These are phyloP conservation scores for Venturia effusa DNA, from an alignment of 2,329 filamentous ascomycete species.

Conservation along the genomic window DNA sequence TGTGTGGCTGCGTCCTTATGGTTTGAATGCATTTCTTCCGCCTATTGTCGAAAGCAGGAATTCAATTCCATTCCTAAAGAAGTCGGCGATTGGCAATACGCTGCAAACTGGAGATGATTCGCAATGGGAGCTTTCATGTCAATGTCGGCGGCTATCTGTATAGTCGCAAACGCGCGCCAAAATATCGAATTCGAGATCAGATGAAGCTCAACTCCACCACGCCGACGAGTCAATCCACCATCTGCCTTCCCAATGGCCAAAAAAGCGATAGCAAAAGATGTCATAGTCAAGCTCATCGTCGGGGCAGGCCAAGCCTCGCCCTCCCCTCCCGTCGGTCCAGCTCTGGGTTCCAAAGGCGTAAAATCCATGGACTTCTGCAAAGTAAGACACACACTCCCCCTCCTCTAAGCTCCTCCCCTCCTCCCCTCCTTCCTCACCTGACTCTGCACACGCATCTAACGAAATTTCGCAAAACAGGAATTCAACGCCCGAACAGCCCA, in stretches of 20 bases:
- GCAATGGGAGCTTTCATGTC: neutral
- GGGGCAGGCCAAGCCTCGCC: slow-evolving; percentile 91
- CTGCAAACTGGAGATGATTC: too few relatives aligned
- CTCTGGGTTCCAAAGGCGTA: slow-evolving; percentile 91
- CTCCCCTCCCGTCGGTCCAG: slow-evolving; percentile 90
- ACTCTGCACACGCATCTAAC: slow-evolving; percentile 9
- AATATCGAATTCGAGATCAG: neutral
- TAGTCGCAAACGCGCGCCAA: neutral
- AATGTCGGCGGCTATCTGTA: neutral
- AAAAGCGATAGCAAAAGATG: slow-evolving; percentile 45
- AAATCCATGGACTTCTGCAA: slow-evolving; percentile 99
- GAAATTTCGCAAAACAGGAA: slow-evolving; percentile 54
- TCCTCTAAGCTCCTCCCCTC: too few relatives aligned
- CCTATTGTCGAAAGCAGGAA: too few relatives aligned
- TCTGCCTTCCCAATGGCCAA: slow-evolving; percentile 33
- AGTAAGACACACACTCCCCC: slow-evolving; percentile 48
- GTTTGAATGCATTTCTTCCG: too few relatives aligned
- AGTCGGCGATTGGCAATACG: too few relatives aligned
- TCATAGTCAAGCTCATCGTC: slow-evolving; percentile 94
- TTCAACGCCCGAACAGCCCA: slow-evolving; percentile 92
- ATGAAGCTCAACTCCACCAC: neutral
- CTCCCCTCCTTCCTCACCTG: slow-evolving; percentile 7
- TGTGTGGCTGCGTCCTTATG: too few relatives aligned
- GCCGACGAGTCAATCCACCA: neutral
- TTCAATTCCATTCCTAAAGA: too few relatives aligned